Evolutionary conservation across 169 alveolate species (phyloP).

Genomic region (Babesia sp.): DNA sequence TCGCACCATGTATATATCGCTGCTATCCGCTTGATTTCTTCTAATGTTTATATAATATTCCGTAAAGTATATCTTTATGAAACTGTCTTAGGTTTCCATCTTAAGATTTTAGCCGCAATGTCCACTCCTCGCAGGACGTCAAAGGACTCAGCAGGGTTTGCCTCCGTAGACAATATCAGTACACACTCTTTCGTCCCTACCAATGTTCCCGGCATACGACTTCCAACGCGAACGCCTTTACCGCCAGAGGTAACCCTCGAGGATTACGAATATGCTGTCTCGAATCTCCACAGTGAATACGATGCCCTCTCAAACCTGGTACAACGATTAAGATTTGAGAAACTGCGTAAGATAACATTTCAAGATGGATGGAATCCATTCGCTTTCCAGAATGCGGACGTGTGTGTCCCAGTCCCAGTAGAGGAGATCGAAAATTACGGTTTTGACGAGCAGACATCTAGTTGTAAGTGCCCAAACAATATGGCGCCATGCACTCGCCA

Average conservation of each 20-base stretch:
- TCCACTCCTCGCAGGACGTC: too few species aligned
- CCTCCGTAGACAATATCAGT: background rate
- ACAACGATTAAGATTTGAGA: constrained; percentile 30
- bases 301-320: constrained; percentile 26
- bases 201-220: constrained; percentile 10
- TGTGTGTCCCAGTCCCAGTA: constrained; percentile 28
- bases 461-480: constrained; percentile 42
- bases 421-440: constrained; percentile 28
- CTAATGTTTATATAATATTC: too few species aligned
- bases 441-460: constrained; percentile 34
- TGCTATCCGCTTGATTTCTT: too few species aligned
- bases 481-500: constrained; percentile 25
- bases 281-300: constrained; percentile 14
- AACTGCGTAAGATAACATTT: constrained; percentile 1
- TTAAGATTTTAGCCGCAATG: too few species aligned
- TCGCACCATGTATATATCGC: too few species aligned
- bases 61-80: too few species aligned
- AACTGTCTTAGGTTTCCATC: too few species aligned
- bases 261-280: constrained; percentile 30
- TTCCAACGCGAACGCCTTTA: constrained; percentile 10
- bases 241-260: constrained; percentile 3
- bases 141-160: too few species aligned
- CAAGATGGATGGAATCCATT: constrained; percentile 55
- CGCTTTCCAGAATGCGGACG: constrained; percentile 15
- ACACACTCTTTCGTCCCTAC: background rate